These are phyloP conservation scores for Ettlia oleoabundans DNA, from an alignment of 139 green algal species.

Conservation along the genomic window DNA sequence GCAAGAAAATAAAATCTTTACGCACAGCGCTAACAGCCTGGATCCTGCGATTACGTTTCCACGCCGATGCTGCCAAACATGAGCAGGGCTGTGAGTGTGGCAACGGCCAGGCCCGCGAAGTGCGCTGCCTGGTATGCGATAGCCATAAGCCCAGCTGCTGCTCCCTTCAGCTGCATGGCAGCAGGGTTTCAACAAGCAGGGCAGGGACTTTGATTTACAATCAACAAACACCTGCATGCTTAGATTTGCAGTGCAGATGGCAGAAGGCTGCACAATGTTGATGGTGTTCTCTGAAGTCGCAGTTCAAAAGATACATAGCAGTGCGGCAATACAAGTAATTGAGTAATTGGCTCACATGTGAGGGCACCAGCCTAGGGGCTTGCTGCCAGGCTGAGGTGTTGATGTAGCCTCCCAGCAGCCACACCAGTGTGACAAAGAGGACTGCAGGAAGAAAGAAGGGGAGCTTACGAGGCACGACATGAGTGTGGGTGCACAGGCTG, in stretches of 20 bases:
- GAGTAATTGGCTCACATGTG: constrained; percentile 25
- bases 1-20: no score
- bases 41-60: no score
- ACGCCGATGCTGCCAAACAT: background rate
- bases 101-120: constrained; percentile 62
- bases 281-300: no score
- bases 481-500: background rate
- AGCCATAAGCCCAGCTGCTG: constrained; percentile 70
- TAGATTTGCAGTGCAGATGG: no score
- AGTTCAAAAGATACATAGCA: no score
- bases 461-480: no score
- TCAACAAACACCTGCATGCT: no score
- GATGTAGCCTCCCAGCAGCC: constrained; percentile 65
- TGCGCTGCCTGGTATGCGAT: constrained; percentile 70
- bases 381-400: constrained; percentile 80
- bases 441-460: constrained; percentile 16
- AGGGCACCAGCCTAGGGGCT: constrained; percentile 61
- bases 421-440: constrained; percentile 54
- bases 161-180: constrained; percentile 48
- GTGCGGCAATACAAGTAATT: no score
- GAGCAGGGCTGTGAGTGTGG: constrained; percentile 13
- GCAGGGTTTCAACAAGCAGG: background rate
- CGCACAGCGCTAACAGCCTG: no score
- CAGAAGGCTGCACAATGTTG: no score
- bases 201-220: no score